A percentile compares a stretch with the other conserved stretches of the same genome.
Conservation (phyloP, 2,329 filamentous ascomycete genomes). For the Fusarium compactum region DNA sequence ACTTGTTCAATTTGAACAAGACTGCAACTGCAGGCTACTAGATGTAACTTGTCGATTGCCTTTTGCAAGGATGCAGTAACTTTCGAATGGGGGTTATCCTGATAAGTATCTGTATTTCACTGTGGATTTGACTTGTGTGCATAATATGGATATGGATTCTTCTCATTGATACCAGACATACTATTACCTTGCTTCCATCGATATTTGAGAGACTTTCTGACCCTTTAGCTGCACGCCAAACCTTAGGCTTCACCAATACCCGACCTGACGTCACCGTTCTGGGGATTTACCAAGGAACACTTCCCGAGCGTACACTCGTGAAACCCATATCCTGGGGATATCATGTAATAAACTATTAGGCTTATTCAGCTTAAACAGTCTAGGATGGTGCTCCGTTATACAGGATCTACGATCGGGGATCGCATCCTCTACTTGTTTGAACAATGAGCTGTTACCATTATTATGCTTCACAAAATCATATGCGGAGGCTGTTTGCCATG, state of each 20-base stretch:
- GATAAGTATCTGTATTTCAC: neutral
- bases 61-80: conserved; percentile 8
- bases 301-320: conserved; percentile 8
- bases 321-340: conserved; percentile 15
- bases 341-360: neutral
- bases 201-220: neutral
- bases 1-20: conserved; percentile 16
- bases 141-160: neutral
- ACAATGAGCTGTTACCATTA: neutral
- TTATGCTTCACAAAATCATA: neutral
- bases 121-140: neutral
- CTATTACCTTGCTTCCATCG: neutral
- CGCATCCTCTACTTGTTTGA: neutral
- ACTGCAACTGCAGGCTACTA: conserved; percentile 1
- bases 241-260: conserved; percentile 11
- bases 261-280: conserved; percentile 33
- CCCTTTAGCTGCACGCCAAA: neutral
- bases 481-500: neutral
- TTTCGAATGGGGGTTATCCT: neutral
- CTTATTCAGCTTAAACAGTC: conserved; percentile 6
- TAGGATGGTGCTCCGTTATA: neutral
- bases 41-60: neutral
- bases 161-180: neutral
- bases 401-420: neutral
- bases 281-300: conserved; percentile 17